Base-by-base conservation (phyloP, 371 early-diverging fungal genomes). In the Rhizomucor miehei region DNA sequence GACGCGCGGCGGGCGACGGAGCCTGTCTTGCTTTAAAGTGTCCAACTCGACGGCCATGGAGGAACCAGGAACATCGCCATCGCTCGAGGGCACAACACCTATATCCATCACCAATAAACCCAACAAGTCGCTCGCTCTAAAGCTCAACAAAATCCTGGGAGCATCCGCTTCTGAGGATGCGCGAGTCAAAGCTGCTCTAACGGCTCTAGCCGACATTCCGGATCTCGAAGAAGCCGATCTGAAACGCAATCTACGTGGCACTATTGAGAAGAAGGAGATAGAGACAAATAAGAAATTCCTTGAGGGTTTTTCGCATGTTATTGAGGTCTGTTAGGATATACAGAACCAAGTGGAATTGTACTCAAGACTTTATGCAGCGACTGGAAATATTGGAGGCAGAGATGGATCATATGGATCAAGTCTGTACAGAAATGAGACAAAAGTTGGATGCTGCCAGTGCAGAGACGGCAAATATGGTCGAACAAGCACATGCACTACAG, bases 211-310 rank as follows among this genome's bases (percentile, higher is more conserved):
- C 0, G 84, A 82, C 47, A 85, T 89, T 62, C 85, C 86, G 52
- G 70, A 69, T 16, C 57, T 77, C 25, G 84, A 88, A 71, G 76
- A 83, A 16, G 56, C 72, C 19, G 69, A 75, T 17, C 58, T 86
- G 39, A 58, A 83, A 51, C 73, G 83, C 25, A 82, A 82, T 63
- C 72, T 91, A 25, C 73, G 85, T 35, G 86, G 83, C 2, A 80
- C 86, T n/a, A 77, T 90, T 53, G 92, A 91, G 66, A 77, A 76
- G 38, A 71, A 81, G 50, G 84, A 80, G 39, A 80, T 86, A 25
- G 73, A 75, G 45, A 75, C 75, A 46, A 89, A 88, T 56, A 67
- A 75, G 58, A 66, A 75, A 57, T 83, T 91, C 56, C 53, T 89
- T 45, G 57, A 62, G 13, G 81, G 86, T 11, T 85, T 89, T 51